phyloP scores from a whole-genome alignment of 345 rosid species.

The Orychophragmus violaceus region DNA sequence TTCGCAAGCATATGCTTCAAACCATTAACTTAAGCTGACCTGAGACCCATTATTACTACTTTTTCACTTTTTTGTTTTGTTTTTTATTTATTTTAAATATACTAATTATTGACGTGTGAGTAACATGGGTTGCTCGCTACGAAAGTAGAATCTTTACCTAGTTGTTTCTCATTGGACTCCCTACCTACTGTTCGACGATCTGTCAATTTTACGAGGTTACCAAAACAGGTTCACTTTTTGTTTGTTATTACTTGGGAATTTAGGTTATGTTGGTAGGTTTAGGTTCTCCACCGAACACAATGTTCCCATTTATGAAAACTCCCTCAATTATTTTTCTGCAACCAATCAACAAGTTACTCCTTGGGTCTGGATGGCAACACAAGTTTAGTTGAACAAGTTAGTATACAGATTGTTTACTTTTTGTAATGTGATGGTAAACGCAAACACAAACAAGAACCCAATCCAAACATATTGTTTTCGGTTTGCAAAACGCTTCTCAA shows the following conservation, averaged over 20 bases:
- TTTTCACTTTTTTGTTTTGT: not conserved
- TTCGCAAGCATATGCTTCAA: conserved; percentile 29
- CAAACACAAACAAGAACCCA: not conserved
- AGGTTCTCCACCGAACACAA: not conserved
- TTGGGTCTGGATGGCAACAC: not conserved
- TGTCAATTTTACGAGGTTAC: conserved; percentile 18
- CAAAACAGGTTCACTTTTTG: not conserved
- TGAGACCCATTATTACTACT: conserved; percentile 22
- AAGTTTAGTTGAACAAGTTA: not conserved
- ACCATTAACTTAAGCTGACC: conserved; percentile 31
- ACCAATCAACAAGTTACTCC: not conserved
- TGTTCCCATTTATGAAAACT: not conserved
- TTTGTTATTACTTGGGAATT: not conserved
- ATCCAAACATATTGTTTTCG: not conserved
- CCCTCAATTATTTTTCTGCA: not conserved
- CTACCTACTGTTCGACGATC: not conserved
- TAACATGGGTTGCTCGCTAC: conserved; percentile 22
- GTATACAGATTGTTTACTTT: not conserved
- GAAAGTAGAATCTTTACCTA: conserved; percentile 5
- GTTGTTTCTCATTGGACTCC: conserved; percentile 7
- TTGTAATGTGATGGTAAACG: not conserved
- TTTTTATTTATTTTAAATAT: not conserved
- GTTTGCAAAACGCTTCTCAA: not conserved
- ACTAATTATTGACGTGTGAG: not conserved
- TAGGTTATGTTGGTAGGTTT: not conserved